Conservation (phyloP, 345 rosid genomes). For the Turnera subulata region DNA sequence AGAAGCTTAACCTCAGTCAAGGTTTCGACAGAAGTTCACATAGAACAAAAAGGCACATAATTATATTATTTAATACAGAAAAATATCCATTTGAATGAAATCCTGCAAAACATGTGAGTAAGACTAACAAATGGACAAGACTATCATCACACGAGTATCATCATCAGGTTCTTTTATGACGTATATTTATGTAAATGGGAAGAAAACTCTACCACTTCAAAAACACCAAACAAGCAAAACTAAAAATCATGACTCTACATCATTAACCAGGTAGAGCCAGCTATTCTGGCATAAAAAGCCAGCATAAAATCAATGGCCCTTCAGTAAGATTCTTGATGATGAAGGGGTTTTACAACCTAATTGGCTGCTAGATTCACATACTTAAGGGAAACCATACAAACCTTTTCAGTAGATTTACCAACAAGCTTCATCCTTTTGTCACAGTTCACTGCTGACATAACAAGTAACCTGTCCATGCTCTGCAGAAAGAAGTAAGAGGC, state of each 20-base stretch:
- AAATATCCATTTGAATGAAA: no score
- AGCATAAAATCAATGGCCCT: background rate
- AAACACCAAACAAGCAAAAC: background rate
- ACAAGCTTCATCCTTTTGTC: constrained; percentile 15
- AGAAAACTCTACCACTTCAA: background rate
- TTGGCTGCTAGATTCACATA: background rate
- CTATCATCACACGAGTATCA: background rate
- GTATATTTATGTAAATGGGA: no score
- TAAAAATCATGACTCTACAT: background rate
- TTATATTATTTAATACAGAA: no score
- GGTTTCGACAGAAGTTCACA: background rate
- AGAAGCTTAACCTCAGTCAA: no score
- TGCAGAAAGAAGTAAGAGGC: constrained; percentile 11
- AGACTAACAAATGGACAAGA: no score
- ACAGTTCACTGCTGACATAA: constrained; percentile 19
- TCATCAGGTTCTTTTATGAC: background rate
- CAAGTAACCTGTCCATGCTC: constrained; percentile 49
- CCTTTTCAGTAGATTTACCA: constrained; percentile 32
- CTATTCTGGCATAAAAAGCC: no score
- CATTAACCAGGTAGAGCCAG: no score
- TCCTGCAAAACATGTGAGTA: no score
- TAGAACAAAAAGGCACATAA: constrained; percentile 1
- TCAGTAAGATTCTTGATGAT: background rate
- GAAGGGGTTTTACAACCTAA: background rate
- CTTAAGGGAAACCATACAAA: constrained; percentile 14